Evolutionary conservation across 1,284 basidiomycete genomes (phyloP), one percentile per base, ranked within the genome.

Genomic region (Leccinum solheimii): DNA sequence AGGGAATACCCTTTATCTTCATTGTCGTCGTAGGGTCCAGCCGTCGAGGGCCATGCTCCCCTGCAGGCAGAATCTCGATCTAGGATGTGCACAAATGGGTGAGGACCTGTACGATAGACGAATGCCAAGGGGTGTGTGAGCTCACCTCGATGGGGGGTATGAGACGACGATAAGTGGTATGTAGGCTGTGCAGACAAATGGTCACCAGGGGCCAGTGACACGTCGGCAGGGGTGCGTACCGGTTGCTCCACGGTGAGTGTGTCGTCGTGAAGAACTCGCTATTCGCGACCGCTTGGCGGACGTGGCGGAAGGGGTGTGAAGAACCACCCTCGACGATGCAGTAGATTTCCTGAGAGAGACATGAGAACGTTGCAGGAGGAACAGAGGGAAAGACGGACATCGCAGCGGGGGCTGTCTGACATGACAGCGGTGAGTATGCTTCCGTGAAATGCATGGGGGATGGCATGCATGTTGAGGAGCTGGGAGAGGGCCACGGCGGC

Each of bases 1-100:
- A 91, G 11, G 90, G 91, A 6, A 92, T 76, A 26, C 83, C 81
- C 62, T 86, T 85, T 40, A 92, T 72, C 60, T 76, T 81, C 80
- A 86, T 86, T 56, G 86, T 83, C 2, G 86, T 91, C 30, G 80
- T 79, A 49, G 77, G 68, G 74, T 92, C 86, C 43, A 92, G 80
- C 66, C 82, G 83, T 58, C 89, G 86, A 54, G 91, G 90, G 6
- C 91, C 90, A 58, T 84, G 83, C 75, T 92, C 90, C 21, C 91
- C 90, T 51, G 90, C 90, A 26, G 87, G 86, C 49, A 92, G 72
- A 60, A 92, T 90, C 75, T 92, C 90, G 74, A 92, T 91, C 90
- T 92, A 64, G 32, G 53, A 55, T 21, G 27, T 50, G 11, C 5
- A 58, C 16, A 14, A 3, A 23, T 2, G 23, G 19, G 13, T 62